Evolutionary conservation across 2,329 filamentous ascomycete species (phyloP).

Genomic region (Pseudocercospora fuligena): DNA sequence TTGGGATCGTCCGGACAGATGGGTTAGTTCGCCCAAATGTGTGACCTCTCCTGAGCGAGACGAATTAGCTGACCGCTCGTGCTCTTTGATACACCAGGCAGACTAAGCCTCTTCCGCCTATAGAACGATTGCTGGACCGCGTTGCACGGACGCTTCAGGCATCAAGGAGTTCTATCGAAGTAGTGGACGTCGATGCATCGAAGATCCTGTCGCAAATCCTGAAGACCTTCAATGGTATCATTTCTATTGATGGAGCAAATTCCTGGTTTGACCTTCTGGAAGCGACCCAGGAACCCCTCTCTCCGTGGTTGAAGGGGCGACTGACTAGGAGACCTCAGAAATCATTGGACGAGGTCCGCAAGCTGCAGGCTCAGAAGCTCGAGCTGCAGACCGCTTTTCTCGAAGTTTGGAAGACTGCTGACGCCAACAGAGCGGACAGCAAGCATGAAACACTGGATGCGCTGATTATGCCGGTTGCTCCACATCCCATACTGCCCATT

Average conservation of each 20-base stretch:
- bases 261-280: slow-evolving; percentile 63
- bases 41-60: background rate
- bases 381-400: slow-evolving; percentile 61
- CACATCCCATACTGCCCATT: slow-evolving; percentile 65
- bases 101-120: slow-evolving; percentile 58
- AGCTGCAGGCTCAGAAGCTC: slow-evolving; percentile 58
- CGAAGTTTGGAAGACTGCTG: slow-evolving; percentile 57
- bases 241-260: slow-evolving; percentile 62
- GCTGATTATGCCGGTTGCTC: slow-evolving; percentile 66
- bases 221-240: slow-evolving; percentile 61
- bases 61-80: background rate
- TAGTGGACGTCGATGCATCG: slow-evolving; percentile 63
- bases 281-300: slow-evolving; percentile 60
- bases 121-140: slow-evolving; percentile 53
- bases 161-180: slow-evolving; percentile 49
- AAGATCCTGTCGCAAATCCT: slow-evolving; percentile 60
- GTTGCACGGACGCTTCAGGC: slow-evolving; percentile 47
- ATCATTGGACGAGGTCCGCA: slow-evolving; percentile 54
- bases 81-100: slow-evolving; percentile 32
- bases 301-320: slow-evolving; percentile 62
- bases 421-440: slow-evolving; percentile 21
- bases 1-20: slow-evolving; percentile 58
- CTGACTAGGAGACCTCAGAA: slow-evolving; percentile 56
- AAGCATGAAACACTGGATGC: slow-evolving; percentile 55
- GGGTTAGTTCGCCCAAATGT: slow-evolving; percentile 32